Percentiles rank a stretch among this genome's conserved stretches.
phyloP scores from a whole-genome alignment of 2,329 filamentous ascomycete species.

The Bipolaris zeicola region DNA sequence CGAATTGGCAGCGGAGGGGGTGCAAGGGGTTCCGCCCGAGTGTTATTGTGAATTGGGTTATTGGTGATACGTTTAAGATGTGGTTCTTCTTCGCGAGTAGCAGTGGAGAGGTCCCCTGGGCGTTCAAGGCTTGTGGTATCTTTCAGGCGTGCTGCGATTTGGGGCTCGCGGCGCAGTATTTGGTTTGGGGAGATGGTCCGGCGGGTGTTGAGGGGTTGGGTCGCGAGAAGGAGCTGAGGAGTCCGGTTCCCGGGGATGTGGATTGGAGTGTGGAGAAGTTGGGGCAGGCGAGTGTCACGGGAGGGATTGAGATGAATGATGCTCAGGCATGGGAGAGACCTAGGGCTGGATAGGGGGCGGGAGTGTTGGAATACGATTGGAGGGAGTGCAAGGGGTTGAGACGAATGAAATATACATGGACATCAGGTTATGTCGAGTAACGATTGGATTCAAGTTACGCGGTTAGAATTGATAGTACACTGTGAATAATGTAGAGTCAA shows the following conservation, averaged over 20 bases:
- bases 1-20: slow-evolving; percentile 70
- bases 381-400: neutral
- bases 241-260: slow-evolving; percentile 27
- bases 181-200: slow-evolving; percentile 40
- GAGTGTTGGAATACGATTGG: neutral
- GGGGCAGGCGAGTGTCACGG: slow-evolving; percentile 12
- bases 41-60: slow-evolving; percentile 76
- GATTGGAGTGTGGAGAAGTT: slow-evolving; percentile 21
- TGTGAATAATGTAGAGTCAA: neutral
- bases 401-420: neutral
- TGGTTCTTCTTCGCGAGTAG: slow-evolving; percentile 75
- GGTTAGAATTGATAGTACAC: neutral
- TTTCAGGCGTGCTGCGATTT: slow-evolving; percentile 80
- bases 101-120: slow-evolving; percentile 69
- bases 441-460: neutral
- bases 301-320: slow-evolving; percentile 27
- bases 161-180: slow-evolving; percentile 76
- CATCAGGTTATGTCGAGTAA: slow-evolving; percentile 5
- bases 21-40: slow-evolving; percentile 79
- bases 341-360: slow-evolving; percentile 13
- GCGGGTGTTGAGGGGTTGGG: slow-evolving; percentile 13
- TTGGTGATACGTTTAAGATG: slow-evolving; percentile 85
- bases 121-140: slow-evolving; percentile 81
- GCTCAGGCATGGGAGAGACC: slow-evolving; percentile 32
- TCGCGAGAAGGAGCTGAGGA: slow-evolving; percentile 31